phyloP scores from a whole-genome alignment of 1,139 yeast species.

The Starmera stellimalicola region DNA sequence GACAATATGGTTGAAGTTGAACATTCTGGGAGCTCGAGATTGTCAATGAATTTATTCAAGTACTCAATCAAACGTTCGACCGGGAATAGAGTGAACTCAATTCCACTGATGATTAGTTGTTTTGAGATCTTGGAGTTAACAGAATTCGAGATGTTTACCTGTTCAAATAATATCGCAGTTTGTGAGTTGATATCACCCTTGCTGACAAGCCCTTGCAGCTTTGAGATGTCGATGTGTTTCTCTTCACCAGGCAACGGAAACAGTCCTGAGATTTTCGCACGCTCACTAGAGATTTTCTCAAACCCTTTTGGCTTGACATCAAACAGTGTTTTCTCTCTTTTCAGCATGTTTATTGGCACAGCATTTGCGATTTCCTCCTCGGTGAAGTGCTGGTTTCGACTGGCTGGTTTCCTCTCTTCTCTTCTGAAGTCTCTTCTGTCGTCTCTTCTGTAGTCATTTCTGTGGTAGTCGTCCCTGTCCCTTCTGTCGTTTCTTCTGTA shows the following conservation, averaged over 20 bases:
- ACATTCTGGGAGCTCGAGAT: constrained; percentile 17
- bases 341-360: constrained; percentile 33
- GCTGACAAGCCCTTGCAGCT: constrained; percentile 39
- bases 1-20: constrained; percentile 11
- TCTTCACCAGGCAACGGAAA: constrained; percentile 73
- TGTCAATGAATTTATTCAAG: constrained; percentile 32
- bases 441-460: constrained; percentile 8
- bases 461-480: constrained; percentile 4
- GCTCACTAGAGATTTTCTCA: constrained; percentile 65
- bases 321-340: constrained; percentile 47
- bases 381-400: constrained; percentile 3
- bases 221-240: constrained; percentile 43
- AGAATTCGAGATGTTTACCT: constrained; percentile 38
- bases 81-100: constrained; percentile 33
- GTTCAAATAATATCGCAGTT: constrained; percentile 25
- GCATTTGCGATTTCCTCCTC: constrained; percentile 24
- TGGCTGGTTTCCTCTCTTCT: constrained; percentile 6
- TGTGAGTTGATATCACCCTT: constrained; percentile 27
- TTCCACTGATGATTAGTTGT: constrained; percentile 38
- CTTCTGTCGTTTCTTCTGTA: constrained; percentile 4
- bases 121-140: constrained; percentile 40
- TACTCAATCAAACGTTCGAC: constrained; percentile 30
- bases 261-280: constrained; percentile 75
- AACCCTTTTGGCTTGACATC: constrained; percentile 68
- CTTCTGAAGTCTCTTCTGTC: constrained; percentile 5